Percentiles rank a stretch among this genome's conserved stretches.
Evolutionary conservation across 495 filamentous ascomycete genomes (phyloP).

Genomic region (Polyplosphaeria fusca): DNA sequence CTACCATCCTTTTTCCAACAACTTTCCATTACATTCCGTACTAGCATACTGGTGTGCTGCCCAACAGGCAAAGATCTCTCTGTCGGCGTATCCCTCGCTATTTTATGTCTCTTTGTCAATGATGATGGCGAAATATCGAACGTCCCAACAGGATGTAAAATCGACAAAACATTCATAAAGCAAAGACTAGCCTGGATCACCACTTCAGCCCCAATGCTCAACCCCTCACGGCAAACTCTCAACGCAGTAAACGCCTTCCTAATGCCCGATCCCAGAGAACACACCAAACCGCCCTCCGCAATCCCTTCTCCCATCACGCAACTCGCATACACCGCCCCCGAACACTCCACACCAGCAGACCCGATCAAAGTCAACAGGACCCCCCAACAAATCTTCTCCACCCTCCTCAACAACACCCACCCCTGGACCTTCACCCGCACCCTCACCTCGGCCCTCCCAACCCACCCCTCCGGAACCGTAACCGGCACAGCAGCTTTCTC

Average conservation of each 20-base stretch:
- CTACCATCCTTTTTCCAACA: slow-evolving; percentile 51
- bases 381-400: not conserved
- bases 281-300: not conserved
- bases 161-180: slow-evolving; percentile 74
- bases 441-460: slow-evolving; percentile 23
- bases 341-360: not conserved
- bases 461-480: slow-evolving; percentile 30
- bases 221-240: slow-evolving; percentile 75
- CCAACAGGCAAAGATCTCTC: slow-evolving; percentile 64
- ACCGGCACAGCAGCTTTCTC: slow-evolving; percentile 27
- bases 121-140: slow-evolving; percentile 46
- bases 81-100: slow-evolving; percentile 57
- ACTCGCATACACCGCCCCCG: not conserved
- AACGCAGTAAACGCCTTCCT: slow-evolving; percentile 86
- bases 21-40: slow-evolving; percentile 10
- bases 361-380: not conserved
- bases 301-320: not conserved
- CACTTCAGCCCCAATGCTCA: slow-evolving; percentile 66
- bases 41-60: slow-evolving; percentile 57
- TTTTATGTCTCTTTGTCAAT: slow-evolving; percentile 61
- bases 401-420: not conserved
- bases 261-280: slow-evolving; percentile 47
- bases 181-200: slow-evolving; percentile 75
- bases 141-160: slow-evolving; percentile 27
- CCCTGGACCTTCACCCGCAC: slow-evolving; percentile 23